Percentiles rank a stretch among this genome's conserved stretches.
These are phyloP conservation scores for Chaetoceros tenuissimus DNA, from an alignment of 108 stramenopile species.

Conservation along the genomic window DNA sequence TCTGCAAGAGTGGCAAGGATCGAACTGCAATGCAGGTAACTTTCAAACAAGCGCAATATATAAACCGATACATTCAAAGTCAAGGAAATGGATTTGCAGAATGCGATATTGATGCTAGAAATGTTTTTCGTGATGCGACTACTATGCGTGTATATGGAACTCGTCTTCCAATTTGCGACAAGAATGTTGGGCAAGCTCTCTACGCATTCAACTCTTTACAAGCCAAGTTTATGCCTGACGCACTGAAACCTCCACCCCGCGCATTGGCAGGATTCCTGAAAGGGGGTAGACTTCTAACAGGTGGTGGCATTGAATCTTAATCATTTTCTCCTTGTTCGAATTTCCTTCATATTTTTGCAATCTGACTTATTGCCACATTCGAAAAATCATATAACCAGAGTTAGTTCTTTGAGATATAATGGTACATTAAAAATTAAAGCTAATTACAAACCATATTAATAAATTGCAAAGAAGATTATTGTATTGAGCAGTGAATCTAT, in stretches of 20 bases:
- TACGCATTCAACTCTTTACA: conserved; percentile 90
- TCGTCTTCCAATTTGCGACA: conserved; percentile 80
- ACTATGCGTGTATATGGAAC: conserved; percentile 82
- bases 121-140: conserved; percentile 37
- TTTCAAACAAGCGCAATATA: conserved; percentile 77
- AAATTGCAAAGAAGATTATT: too few relatives aligned
- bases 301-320: conserved; percentile 25
- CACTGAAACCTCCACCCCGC: conserved; percentile 62
- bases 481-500: too few relatives aligned
- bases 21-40: conserved; percentile 92
- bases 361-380: too few relatives aligned
- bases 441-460: too few relatives aligned
- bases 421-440: too few relatives aligned
- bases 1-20: conserved; percentile 93
- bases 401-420: too few relatives aligned
- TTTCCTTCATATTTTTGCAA: conserved; percentile 1
- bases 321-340: too few relatives aligned
- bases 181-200: conserved; percentile 85
- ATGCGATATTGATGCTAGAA: not conserved
- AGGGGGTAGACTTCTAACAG: conserved; percentile 20
- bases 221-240: conserved; percentile 83
- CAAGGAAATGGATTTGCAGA: conserved; percentile 9
- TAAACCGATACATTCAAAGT: conserved; percentile 36
- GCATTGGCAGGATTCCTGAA: conserved; percentile 67
- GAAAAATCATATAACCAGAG: too few relatives aligned